Percentiles rank a stretch among this genome's conserved stretches.
Conservation (phyloP, 192 early-diverging fungal species). For the Rhizophagus prolifer region DNA sequence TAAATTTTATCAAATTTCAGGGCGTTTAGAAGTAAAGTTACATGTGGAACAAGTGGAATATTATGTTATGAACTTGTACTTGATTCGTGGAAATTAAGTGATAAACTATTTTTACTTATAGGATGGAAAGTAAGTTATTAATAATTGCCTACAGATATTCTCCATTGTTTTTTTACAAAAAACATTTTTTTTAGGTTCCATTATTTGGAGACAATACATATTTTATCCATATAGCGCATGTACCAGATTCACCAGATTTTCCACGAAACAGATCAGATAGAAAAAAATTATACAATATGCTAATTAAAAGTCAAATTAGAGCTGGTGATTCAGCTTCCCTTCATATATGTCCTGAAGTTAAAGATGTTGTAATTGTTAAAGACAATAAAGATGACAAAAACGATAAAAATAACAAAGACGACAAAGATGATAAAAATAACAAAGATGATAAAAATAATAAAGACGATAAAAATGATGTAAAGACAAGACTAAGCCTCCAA, state of each 20-base stretch:
- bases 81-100: neutral
- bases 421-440: too few relatives aligned
- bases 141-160: neutral
- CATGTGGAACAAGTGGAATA: neutral
- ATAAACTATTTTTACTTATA: conserved; percentile 17
- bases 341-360: neutral
- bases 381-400: too few relatives aligned
- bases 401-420: too few relatives aligned
- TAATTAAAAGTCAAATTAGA: neutral
- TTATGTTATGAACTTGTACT: conserved; percentile 3
- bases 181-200: neutral
- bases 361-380: neutral
- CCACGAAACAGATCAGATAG: neutral
- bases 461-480: too few relatives aligned
- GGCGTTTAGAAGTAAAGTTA: conserved; percentile 6
- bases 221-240: neutral
- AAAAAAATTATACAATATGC: neutral
- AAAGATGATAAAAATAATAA: too few relatives aligned
- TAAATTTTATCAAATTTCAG: neutral
- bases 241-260: neutral
- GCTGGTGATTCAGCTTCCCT: neutral
- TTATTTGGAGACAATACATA: neutral
- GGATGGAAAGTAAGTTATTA: conserved; percentile 13
- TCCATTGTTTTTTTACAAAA: neutral
- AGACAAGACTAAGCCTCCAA: neutral